Conservation (phyloP, 768 basidiomycete genomes). For the Leucogyrophana mollusca region DNA sequence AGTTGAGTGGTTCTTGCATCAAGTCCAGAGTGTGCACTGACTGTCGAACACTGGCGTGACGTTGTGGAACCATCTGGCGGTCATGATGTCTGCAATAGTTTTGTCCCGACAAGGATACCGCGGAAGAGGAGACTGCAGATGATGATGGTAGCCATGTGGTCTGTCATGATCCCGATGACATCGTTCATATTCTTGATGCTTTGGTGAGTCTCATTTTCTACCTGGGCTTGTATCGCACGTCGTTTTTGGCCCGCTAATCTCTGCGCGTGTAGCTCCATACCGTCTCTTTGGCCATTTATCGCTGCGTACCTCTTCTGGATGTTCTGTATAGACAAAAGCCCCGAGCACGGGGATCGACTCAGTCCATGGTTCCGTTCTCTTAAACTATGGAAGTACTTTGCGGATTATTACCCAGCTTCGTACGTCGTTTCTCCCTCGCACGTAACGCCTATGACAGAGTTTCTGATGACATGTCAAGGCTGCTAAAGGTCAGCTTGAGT, state of each 20-base stretch:
- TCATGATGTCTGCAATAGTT: slow-evolving; percentile 40
- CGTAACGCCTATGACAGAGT: not conserved
- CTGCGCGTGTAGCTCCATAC: slow-evolving; percentile 69
- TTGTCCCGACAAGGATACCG: slow-evolving; percentile 85
- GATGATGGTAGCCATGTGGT: slow-evolving; percentile 85
- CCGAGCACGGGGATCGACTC: slow-evolving; percentile 68
- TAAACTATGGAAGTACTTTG: slow-evolving; percentile 85
- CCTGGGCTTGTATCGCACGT: not conserved
- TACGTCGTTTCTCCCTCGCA: slow-evolving; percentile 40
- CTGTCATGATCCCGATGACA: slow-evolving; percentile 71
- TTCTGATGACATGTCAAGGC: slow-evolving; percentile 27
- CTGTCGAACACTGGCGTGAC: not conserved
- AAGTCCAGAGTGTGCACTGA: not conserved
- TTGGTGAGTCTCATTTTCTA: slow-evolving; percentile 62
- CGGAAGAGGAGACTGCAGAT: slow-evolving; percentile 86
- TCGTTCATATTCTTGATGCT: slow-evolving; percentile 72
- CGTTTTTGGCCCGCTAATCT: not conserved
- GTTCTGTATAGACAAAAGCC: slow-evolving; percentile 69
- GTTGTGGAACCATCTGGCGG: not conserved
- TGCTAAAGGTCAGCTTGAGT: slow-evolving; percentile 55
- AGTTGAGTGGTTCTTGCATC: slow-evolving; percentile 44
- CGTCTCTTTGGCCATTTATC: slow-evolving; percentile 84
- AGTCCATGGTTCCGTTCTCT: slow-evolving; percentile 71
- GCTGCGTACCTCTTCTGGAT: slow-evolving; percentile 80
- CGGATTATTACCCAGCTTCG: slow-evolving; percentile 89